Conservation (phyloP, 225 moss, liverwort and hornwort genomes). For the Sphagnum contortum region DNA sequence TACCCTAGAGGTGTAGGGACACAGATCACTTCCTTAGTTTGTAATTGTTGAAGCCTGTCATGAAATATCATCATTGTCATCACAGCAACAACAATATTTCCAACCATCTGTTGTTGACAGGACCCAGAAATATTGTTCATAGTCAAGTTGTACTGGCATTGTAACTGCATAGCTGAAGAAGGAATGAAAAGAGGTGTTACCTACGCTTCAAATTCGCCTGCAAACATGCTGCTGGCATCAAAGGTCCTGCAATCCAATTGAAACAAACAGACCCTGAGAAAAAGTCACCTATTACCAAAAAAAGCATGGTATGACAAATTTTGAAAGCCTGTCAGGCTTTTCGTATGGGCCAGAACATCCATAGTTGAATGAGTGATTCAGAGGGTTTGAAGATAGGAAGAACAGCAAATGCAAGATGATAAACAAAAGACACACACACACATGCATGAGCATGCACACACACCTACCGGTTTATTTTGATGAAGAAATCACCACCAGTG, state of each 20-base stretch:
- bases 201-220: conserved; percentile 87
- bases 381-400: neutral
- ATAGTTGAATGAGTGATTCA: neutral
- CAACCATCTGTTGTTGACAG: neutral
- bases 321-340: neutral
- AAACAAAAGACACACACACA: neutral
- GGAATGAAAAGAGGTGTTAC: conserved; percentile 38
- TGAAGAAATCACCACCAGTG: conserved; percentile 56
- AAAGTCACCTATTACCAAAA: conserved; percentile 2
- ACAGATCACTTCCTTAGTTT: conserved; percentile 36
- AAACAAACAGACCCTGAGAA: conserved; percentile 1
- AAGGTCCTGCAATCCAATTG: conserved; percentile 35
- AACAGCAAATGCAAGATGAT: neutral
- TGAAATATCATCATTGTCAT: neutral
- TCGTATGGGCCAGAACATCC: neutral
- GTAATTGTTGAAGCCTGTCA: conserved; percentile 46
- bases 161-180: too few species aligned
- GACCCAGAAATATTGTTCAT: neutral
- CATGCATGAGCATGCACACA: neutral
- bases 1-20: conserved; percentile 62
- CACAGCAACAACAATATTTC: neutral
- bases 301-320: neutral
- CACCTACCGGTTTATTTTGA: conserved; percentile 67
- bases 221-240: conserved; percentile 61
- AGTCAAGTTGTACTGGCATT: too few species aligned